Evolutionary conservation across 352 stramenopile species (phyloP).

Genomic region (Pythium plurisporium): DNA sequence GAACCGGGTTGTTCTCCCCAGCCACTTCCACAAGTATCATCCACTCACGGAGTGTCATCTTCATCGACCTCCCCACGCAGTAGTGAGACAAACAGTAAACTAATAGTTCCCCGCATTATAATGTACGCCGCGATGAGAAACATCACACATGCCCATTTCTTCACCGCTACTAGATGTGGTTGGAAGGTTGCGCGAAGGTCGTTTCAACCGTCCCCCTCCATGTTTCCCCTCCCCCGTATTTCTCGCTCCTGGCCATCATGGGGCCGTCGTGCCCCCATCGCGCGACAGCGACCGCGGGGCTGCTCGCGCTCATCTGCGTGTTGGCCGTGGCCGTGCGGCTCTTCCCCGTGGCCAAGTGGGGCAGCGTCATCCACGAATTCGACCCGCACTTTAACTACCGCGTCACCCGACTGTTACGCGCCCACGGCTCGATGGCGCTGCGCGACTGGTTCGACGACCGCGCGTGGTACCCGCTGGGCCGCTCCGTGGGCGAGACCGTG

Average conservation of each 20-base stretch:
- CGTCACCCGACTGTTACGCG: constrained; percentile 94
- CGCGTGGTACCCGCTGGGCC: constrained; percentile 92
- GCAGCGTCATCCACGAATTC: constrained; percentile 84
- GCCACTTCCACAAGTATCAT: neutral
- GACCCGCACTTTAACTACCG: constrained; percentile 99
- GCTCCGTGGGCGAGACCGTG: constrained; percentile 89
- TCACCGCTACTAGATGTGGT: constrained; percentile 18
- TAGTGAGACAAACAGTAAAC: neutral
- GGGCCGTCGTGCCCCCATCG: neutral
- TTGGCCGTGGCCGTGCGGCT: constrained; percentile 89
- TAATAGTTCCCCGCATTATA: neutral
- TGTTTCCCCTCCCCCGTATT: neutral
- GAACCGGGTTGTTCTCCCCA: neutral
- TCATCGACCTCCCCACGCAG: constrained; percentile 11
- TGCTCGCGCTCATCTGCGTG: constrained; percentile 82
- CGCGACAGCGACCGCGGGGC: constrained; percentile 8
- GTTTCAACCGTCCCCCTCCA: neutral
- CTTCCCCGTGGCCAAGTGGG: constrained; percentile 90
- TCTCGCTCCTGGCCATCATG: neutral
- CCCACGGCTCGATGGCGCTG: constrained; percentile 91
- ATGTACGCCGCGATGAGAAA: neutral
- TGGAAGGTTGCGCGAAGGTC: constrained; percentile 37
- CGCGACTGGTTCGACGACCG: constrained; percentile 98
- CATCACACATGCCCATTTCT: neutral
- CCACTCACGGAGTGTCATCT: constrained; percentile 14